A percentile compares a stretch with the other conserved stretches of the same genome.
phyloP scores from a whole-genome alignment of 2,329 filamentous ascomycete species.

The Diaporthe helianthi region DNA sequence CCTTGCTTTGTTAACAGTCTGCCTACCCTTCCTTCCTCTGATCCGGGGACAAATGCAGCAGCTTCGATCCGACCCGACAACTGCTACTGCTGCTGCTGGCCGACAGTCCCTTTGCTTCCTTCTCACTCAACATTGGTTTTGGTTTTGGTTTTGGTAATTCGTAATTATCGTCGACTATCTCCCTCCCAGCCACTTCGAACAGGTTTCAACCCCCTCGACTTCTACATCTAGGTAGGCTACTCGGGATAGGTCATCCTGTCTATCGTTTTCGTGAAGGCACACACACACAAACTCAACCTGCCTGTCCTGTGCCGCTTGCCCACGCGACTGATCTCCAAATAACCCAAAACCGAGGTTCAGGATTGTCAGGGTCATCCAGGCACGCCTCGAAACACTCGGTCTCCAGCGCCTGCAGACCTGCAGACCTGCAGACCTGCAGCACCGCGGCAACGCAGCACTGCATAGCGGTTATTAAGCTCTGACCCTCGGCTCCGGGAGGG shows the following conservation, averaged over 20 bases:
- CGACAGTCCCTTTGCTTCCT: not conserved
- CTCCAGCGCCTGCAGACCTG: constrained; percentile 29
- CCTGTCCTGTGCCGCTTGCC: constrained; percentile 15
- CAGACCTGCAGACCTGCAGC: constrained; percentile 25
- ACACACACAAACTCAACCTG: not conserved
- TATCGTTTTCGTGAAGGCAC: constrained; percentile 2
- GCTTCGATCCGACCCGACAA: constrained; percentile 1
- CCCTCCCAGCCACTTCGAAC: not conserved
- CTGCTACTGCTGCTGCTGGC: constrained; percentile 3
- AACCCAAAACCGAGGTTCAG: constrained; percentile 22
- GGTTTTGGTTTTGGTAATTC: constrained; percentile 17
- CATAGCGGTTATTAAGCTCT: constrained; percentile 20
- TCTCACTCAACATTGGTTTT: constrained; percentile 7
- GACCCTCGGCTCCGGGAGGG: constrained; percentile 18
- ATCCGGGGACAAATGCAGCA: constrained; percentile 16
- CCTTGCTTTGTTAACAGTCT: constrained; percentile 11
- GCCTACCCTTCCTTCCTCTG: not conserved
- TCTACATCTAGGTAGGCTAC: not conserved
- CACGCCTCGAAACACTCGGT: constrained; percentile 31
- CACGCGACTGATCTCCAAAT: constrained; percentile 19
- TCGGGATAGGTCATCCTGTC: not conserved
- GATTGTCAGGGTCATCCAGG: constrained; percentile 34
- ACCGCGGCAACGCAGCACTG: not conserved
- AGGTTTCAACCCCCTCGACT: not conserved
- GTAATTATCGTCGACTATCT: not conserved